Base-by-base conservation (phyloP, 1,284 basidiomycete species). In the Melanopsichium pennsylvanicum region DNA sequence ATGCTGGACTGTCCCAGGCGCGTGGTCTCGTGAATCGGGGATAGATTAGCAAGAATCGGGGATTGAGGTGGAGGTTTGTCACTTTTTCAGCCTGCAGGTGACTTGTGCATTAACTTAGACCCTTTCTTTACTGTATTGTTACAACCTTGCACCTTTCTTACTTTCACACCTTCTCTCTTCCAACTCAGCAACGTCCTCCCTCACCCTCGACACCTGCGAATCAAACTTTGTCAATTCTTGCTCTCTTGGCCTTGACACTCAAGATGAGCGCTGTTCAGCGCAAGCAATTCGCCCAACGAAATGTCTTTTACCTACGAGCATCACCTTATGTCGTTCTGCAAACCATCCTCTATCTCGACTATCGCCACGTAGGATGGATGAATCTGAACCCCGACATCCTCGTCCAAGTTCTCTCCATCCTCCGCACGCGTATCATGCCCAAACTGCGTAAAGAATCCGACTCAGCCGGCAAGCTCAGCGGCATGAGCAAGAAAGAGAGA, bases 311-410 rank as follows among this genome's bases (percentile, higher is more conserved):
- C 70, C 73, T 83, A 7, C 81, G 82, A 22, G 76, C 81, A 25
- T 80, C 76, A 2, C 74, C 81, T 5, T 69, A 71, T 19, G 63
- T 77, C 8, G 81, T 83, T 9, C 64, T 83, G 0, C 81, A 79
- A 36, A 75, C 79, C 58, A 69, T 81, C 51, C 68, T 83, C 34
- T 82, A 82, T 60, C 70, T 83, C 35, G 82, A 83, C 56, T 70
- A 79, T 9, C 68, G 78, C 15, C 81, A 83, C 43, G 71, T 82
- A 0, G 57, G 69, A 10, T 83, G 82, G 82, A 80, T 83, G 75
- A 82, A 80, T 34, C 70, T 72, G 21, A 58, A 76, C 37, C 54
- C 51, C 1, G 5, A 27, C 46, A 71, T 74, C 16, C 41, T 74
- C 34, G 48, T 69, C 9, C 66, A 70, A 35, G 72, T 81, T 25